Evolutionary conservation across 352 stramenopile genomes (phyloP).

Genomic region (Pythium myriotylum): DNA sequence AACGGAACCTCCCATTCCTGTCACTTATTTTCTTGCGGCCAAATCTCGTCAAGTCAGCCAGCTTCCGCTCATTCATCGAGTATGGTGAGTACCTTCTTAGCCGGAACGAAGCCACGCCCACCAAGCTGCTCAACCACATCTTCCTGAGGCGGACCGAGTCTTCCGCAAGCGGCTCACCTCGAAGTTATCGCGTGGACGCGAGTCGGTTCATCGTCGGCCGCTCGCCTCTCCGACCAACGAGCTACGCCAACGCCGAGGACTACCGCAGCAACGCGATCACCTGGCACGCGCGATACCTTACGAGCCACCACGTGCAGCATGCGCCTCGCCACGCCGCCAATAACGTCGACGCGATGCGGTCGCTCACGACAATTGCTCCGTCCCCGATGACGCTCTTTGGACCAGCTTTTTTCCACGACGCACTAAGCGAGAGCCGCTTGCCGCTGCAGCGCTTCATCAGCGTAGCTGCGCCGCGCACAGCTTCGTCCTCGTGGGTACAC

Average conservation of each 20-base stretch:
- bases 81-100: conserved; percentile 64
- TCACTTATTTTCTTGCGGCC: conserved; percentile 37
- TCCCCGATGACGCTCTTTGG: conserved; percentile 39
- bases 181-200: neutral
- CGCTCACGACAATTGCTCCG: neutral
- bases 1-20: conserved; percentile 18
- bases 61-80: conserved; percentile 64
- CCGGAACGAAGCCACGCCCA: conserved; percentile 38
- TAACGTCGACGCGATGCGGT: neutral
- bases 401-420: conserved; percentile 44
- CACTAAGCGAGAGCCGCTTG: conserved; percentile 51
- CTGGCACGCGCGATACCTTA: conserved; percentile 23
- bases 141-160: conserved; percentile 31
- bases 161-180: neutral
- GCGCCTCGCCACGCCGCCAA: neutral
- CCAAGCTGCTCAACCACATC: conserved; percentile 53
- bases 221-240: neutral
- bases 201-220: conserved; percentile 14
- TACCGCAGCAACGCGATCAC: conserved; percentile 16
- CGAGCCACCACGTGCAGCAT: conserved; percentile 2
- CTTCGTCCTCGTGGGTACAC: conserved; percentile 68
- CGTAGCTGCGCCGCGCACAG: conserved; percentile 48
- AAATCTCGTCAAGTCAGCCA: conserved; percentile 34
- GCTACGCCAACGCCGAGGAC: conserved; percentile 16
- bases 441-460: conserved; percentile 63